These are phyloP conservation scores for Kwoniella shivajii DNA, from an alignment of 1,284 basidiomycete genomes.

Conservation along the genomic window DNA sequence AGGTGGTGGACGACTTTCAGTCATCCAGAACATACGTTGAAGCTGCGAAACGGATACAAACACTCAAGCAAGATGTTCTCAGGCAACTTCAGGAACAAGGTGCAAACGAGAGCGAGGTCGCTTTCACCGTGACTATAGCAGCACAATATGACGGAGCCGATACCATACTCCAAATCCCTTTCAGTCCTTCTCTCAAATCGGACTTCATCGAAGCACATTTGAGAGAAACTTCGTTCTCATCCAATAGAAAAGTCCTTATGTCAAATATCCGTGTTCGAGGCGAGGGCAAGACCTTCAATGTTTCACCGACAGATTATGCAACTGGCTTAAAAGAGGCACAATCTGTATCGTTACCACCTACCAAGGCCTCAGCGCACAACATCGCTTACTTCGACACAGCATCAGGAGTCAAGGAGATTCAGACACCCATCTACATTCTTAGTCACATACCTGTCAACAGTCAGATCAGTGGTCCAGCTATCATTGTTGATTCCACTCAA, in stretches of 20 bases:
- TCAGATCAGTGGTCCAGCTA: constrained; percentile 25
- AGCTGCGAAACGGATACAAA: constrained; percentile 18
- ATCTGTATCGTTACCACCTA: not conserved
- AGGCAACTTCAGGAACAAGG: constrained; percentile 49
- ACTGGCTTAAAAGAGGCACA: constrained; percentile 18
- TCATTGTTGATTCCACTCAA: constrained; percentile 32
- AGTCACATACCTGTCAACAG: constrained; percentile 12
- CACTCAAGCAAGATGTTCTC: constrained; percentile 24
- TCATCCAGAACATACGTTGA: constrained; percentile 22
- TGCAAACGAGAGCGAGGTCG: constrained; percentile 43
- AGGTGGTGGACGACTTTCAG: constrained; percentile 35
- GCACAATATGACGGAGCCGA: constrained; percentile 47
- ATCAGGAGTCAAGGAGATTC: constrained; percentile 17
- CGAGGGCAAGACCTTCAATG: constrained; percentile 54
- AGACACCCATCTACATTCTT: constrained; percentile 25
- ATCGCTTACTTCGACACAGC: constrained; percentile 51
- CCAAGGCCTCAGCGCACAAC: constrained; percentile 8
- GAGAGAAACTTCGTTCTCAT: constrained; percentile 52
- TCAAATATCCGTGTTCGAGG: constrained; percentile 56
- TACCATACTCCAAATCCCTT: constrained; percentile 46
- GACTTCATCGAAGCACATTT: constrained; percentile 32
- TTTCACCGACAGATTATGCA: constrained; percentile 25
- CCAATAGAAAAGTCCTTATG: constrained; percentile 48
- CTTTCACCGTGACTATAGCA: constrained; percentile 40
- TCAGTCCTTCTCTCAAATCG: constrained; percentile 36